Conservation (phyloP, 1,139 yeast genomes). For the Saccharomyces hybrid region DNA sequence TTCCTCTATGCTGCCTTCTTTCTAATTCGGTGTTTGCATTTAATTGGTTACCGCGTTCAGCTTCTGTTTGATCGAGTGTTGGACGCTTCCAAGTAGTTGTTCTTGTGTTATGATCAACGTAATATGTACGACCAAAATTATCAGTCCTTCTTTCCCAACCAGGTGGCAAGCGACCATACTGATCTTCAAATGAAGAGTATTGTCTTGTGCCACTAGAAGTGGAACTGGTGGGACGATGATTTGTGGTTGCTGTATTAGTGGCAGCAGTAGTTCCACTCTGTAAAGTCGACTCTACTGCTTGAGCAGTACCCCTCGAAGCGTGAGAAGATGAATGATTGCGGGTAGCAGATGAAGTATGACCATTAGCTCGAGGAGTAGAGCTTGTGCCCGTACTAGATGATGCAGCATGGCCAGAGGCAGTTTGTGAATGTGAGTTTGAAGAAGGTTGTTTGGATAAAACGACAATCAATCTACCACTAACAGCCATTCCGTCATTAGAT, state of each 20-base stretch:
- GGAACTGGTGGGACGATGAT: neutral
- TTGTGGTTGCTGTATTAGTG: conserved; percentile 14
- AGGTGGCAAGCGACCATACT: conserved; percentile 89
- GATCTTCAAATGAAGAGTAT: conserved; percentile 92
- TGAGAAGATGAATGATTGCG: conserved; percentile 4
- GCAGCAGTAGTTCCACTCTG: conserved; percentile 22
- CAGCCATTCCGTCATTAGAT: conserved; percentile 85
- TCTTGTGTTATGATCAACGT: conserved; percentile 95
- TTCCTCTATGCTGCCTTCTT: conserved; percentile 81
- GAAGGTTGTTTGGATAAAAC: conserved; percentile 42
- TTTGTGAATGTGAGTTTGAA: neutral
- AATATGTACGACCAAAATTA: conserved; percentile 92
- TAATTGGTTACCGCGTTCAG: conserved; percentile 49
- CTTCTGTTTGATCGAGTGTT: conserved; percentile 58
- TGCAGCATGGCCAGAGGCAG: conserved; percentile 9
- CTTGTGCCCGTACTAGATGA: conserved; percentile 8
- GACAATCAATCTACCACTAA: conserved; percentile 83
- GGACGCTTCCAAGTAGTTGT: conserved; percentile 99
- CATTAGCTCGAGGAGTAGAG: conserved; percentile 7
- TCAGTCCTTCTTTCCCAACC: conserved; percentile 99
- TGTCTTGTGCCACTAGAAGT: conserved; percentile 40
- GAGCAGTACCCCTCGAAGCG: conserved; percentile 20
- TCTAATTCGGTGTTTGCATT: conserved; percentile 71
- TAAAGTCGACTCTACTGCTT: conserved; percentile 24
- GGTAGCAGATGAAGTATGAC: conserved; percentile 4